Percentiles rank a stretch among this genome's conserved stretches.
Evolutionary conservation across 306 rosid species (phyloP).

Genomic region (Acmispon strigosus): DNA sequence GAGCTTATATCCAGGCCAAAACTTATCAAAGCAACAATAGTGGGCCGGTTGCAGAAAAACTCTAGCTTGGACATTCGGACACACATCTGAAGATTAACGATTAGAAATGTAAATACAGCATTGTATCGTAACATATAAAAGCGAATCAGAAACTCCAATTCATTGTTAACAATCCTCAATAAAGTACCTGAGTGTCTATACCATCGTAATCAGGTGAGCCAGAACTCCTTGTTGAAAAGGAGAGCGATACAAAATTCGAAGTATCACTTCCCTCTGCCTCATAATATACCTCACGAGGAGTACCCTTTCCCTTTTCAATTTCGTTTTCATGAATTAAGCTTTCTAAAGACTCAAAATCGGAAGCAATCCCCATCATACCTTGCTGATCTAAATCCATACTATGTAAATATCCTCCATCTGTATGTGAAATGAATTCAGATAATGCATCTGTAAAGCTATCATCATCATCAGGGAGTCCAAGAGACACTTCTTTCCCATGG

Average conservation of each 20-base stretch:
- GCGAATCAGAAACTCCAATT: constrained; percentile 13
- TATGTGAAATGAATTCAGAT: constrained; percentile 65
- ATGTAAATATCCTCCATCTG: constrained; percentile 50
- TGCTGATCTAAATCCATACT: constrained; percentile 36
- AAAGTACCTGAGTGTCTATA: constrained; percentile 81
- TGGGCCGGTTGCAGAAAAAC: constrained; percentile 88
- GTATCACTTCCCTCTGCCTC: constrained; percentile 68
- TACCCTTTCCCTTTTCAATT: constrained; percentile 38
- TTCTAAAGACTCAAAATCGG: constrained; percentile 51
- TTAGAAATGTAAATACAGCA: constrained; percentile 18
- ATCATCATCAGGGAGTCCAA: constrained; percentile 54
- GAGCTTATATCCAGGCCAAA: constrained; percentile 74
- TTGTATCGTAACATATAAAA: background rate
- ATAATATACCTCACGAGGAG: constrained; percentile 56
- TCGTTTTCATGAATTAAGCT: constrained; percentile 51
- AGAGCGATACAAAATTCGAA: constrained; percentile 67
- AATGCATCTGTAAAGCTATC: constrained; percentile 84
- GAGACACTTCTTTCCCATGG: constrained; percentile 41
- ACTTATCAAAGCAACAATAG: constrained; percentile 81
- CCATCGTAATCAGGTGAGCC: constrained; percentile 79
- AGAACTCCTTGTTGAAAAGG: constrained; percentile 63
- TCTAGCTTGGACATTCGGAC: constrained; percentile 83
- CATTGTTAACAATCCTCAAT: constrained; percentile 9
- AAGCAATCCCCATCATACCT: constrained; percentile 28
- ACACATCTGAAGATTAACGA: constrained; percentile 65